Base-by-base conservation (phyloP, 108 stramenopile genomes). In the Schizochytrium sp. region DNA sequence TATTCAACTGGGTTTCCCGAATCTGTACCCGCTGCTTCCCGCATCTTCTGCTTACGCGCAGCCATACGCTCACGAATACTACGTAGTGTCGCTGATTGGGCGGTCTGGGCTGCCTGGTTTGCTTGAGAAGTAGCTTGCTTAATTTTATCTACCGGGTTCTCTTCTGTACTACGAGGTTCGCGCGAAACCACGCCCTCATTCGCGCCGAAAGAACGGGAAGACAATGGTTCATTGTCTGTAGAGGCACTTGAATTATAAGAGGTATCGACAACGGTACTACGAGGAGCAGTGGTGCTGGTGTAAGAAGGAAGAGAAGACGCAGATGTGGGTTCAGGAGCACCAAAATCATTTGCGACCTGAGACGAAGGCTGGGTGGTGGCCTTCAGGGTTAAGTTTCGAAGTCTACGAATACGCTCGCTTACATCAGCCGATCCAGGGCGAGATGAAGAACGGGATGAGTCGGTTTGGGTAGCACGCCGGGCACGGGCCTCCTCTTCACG, bases 21-120 rank as follows among this genome's bases (percentile, higher is more conserved):
- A 28, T 28, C 28, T 28, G 28, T 69, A 7, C 15, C 64, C 12
- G 64, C 64, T 44, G 64, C 64, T 8, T 38, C 64, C 64, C 44
- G 42, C 64, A 69, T 69, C 5, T 44, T 7, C 64, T 69, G 64
- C 64, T 69, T 69, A 5, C 76, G 76, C 47, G 76, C 76, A 5
- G 76, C 76, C 76, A 83, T 83, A n/a, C 76, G 76, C 76, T 83
- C 76, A 53, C 76, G 76, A 83, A 83, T 83, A 53, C 76, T 83
- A 38, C n/a, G 50, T 38, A 83, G 76, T 10, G 76, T 83, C 49
- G 53, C 76, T 47, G 38, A 55, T 42, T 55, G 50, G 8, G 53
- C 76, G 76, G 38, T 83, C 28, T 55, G 50, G 8, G 76, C 76
- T 8, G 55, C 76, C 47, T 49, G 50, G 28, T 49, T 55, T 53